Conservation (phyloP, 169 alveolate genomes). For the Cryptosporidium parvum region DNA sequence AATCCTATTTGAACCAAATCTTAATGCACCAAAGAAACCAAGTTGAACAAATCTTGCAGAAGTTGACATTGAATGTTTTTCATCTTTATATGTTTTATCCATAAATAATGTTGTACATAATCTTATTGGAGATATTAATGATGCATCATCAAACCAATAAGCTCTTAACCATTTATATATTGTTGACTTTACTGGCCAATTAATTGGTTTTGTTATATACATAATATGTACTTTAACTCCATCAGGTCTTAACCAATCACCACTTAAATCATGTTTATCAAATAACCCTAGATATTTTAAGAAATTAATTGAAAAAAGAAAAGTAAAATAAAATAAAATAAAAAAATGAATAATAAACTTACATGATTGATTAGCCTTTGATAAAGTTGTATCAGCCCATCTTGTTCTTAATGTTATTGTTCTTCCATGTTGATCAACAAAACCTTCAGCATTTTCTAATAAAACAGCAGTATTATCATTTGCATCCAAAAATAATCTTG, state of each 20-base stretch:
- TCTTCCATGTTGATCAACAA: slow-evolving; percentile 79
- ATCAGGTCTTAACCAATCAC: slow-evolving; percentile 81
- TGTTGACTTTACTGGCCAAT: slow-evolving; percentile 77
- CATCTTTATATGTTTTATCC: slow-evolving; percentile 79
- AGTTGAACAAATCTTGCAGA: slow-evolving; percentile 80
- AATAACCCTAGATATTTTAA: slow-evolving; percentile 24
- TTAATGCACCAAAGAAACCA: slow-evolving; percentile 81
- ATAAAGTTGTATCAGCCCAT: slow-evolving; percentile 74
- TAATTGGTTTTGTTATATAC: slow-evolving; percentile 57
- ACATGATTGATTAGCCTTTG: slow-evolving; percentile 67
- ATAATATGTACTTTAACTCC: slow-evolving; percentile 77
- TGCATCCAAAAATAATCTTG: slow-evolving; percentile 78
- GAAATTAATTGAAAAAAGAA: neutral
- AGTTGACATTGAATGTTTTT: slow-evolving; percentile 77
- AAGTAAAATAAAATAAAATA: neutral
- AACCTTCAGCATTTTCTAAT: slow-evolving; percentile 81
- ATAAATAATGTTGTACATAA: slow-evolving; percentile 78
- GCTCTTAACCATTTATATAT: slow-evolving; percentile 76
- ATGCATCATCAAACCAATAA: slow-evolving; percentile 81
- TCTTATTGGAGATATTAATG: slow-evolving; percentile 77
- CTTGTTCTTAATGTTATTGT: slow-evolving; percentile 79
- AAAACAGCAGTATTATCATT: slow-evolving; percentile 79
- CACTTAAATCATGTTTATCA: slow-evolving; percentile 78
- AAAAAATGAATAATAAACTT: slow-evolving; percentile 27
- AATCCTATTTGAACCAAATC: slow-evolving; percentile 81